Conservation (phyloP, 768 basidiomycete genomes). For the Lentinula lateritia region DNA sequence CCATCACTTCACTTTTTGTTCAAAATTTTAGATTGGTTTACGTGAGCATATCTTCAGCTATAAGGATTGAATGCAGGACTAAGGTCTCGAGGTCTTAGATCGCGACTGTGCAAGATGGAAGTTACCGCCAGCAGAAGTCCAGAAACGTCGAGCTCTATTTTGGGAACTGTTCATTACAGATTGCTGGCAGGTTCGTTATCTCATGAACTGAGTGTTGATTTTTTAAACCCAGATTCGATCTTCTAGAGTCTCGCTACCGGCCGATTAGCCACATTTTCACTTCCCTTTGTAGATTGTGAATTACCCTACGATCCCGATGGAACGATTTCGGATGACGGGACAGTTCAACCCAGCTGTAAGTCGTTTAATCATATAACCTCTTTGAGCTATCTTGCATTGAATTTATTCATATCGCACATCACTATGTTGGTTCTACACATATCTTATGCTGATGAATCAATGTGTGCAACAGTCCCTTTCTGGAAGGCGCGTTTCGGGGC, state of each 20-base stretch:
- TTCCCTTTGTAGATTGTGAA: slow-evolving; percentile 71
- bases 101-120: slow-evolving; percentile 72
- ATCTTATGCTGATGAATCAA: not conserved
- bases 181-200: slow-evolving; percentile 57
- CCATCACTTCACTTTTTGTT: slow-evolving; percentile 5
- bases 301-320: slow-evolving; percentile 57
- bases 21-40: slow-evolving; percentile 49
- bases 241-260: slow-evolving; percentile 64
- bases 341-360: slow-evolving; percentile 55
- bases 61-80: not conserved
- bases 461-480: slow-evolving; percentile 42
- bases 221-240: not conserved
- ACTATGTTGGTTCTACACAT: not conserved
- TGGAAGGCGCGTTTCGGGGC: slow-evolving; percentile 70
- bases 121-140: slow-evolving; percentile 53
- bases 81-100: slow-evolving; percentile 30
- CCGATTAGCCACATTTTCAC: slow-evolving; percentile 59
- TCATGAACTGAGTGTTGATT: not conserved
- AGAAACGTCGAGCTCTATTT: slow-evolving; percentile 65
- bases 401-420: not conserved
- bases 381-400: not conserved
- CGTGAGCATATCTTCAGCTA: slow-evolving; percentile 37
- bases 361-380: slow-evolving; percentile 4
- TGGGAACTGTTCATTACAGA: slow-evolving; percentile 75
- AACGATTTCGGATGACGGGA: slow-evolving; percentile 54